Conservation (phyloP, 768 basidiomycete genomes). For the Lactarius deliciosus region DNA sequence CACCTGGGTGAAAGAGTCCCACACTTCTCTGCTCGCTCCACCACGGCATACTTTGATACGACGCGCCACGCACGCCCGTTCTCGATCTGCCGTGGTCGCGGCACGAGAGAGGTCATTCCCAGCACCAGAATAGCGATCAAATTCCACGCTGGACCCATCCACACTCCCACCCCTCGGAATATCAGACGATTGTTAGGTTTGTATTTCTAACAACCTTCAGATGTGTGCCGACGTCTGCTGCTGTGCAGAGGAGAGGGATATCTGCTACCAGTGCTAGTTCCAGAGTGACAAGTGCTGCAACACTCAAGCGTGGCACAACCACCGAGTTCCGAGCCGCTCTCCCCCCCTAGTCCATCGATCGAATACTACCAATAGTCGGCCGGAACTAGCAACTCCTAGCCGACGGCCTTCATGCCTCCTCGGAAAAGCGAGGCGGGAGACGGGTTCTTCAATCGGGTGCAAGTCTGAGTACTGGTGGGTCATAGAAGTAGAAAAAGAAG, state of each 20-base stretch:
- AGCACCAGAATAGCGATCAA: no score
- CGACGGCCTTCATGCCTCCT: neutral
- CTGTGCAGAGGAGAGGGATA: constrained; percentile 61
- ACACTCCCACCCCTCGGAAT: no score
- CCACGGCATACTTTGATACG: neutral
- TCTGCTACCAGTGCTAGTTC: no score
- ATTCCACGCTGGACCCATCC: no score
- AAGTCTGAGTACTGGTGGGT: neutral
- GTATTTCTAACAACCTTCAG: constrained; percentile 55
- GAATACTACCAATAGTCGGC: neutral
- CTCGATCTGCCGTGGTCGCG: no score
- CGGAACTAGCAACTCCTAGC: neutral
- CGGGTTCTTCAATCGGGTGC: neutral
- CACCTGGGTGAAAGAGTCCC: neutral
- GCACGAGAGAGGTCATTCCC: no score
- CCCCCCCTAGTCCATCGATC: no score
- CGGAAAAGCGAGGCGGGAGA: neutral
- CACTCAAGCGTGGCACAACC: neutral
- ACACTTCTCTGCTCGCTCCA: neutral
- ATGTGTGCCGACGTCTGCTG: constrained; percentile 67
- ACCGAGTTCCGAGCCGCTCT: neutral
- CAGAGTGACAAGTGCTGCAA: no score
- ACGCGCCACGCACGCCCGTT: neutral
- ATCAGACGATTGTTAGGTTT: constrained; percentile 41
- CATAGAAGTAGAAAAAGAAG: neutral